A percentile compares a stretch with the other conserved stretches of the same genome.
Conservation (phyloP, 2,329 filamentous ascomycete genomes). For the Ophiocordyceps sinensis region DNA sequence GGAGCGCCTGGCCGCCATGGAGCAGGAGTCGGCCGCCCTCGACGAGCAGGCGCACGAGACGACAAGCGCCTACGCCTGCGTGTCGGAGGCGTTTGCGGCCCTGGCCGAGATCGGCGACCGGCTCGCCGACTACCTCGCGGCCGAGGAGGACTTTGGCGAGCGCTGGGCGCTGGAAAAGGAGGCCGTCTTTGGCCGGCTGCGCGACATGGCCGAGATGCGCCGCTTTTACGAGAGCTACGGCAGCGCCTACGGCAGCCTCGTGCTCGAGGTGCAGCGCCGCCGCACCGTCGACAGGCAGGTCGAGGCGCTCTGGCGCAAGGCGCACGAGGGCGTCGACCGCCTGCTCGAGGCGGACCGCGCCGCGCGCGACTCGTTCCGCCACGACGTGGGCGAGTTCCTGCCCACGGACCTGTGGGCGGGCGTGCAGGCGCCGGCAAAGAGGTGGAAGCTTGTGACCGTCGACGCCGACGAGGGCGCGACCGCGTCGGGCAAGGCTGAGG, state of each 20-base stretch:
- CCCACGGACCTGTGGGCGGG: slow-evolving; percentile 81
- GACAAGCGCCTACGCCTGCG: slow-evolving; percentile 35
- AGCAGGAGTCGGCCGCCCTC: slow-evolving; percentile 51
- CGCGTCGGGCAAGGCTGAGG: no score
- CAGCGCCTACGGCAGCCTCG: slow-evolving; percentile 67
- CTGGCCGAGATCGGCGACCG: slow-evolving; percentile 54
- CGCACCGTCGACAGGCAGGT: slow-evolving; percentile 60
- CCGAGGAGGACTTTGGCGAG: slow-evolving; percentile 46
- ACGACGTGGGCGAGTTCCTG: slow-evolving; percentile 72
- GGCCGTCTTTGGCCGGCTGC: slow-evolving; percentile 51
- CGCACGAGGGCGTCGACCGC: slow-evolving; percentile 60
- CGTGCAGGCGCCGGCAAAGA: slow-evolving; percentile 44
- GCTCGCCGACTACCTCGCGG: slow-evolving; percentile 49
- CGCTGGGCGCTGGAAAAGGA: slow-evolving; percentile 64
- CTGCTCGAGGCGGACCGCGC: slow-evolving; percentile 58
- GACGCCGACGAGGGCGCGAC: slow-evolving; percentile 10
- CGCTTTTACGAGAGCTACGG: slow-evolving; percentile 82
- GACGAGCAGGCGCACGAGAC: slow-evolving; percentile 43
- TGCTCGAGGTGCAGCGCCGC: slow-evolving; percentile 71
- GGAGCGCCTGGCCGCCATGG: slow-evolving; percentile 64
- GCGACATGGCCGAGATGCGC: slow-evolving; percentile 62
- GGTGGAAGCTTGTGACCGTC: slow-evolving; percentile 32
- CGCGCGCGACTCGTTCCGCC: slow-evolving; percentile 63
- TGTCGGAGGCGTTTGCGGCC: slow-evolving; percentile 47
- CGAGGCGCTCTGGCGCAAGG: slow-evolving; percentile 59